Conservation (phyloP, 768 basidiomycete genomes). For the Crucibulum laeve region DNA sequence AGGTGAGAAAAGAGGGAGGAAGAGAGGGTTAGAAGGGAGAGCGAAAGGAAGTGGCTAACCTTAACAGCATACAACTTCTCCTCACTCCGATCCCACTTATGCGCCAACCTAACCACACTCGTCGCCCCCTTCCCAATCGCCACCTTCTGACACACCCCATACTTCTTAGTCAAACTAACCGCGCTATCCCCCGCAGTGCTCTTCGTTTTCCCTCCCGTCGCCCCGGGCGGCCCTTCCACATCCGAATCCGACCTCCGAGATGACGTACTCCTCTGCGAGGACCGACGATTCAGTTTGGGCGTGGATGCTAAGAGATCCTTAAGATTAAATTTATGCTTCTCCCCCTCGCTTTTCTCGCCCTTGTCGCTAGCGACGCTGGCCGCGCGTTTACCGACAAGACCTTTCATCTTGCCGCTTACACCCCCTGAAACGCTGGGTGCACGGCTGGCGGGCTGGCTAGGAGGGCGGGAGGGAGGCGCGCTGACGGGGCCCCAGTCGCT, state of each 20-base stretch:
- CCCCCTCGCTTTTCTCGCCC: conserved; percentile 46
- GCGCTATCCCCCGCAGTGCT: conserved; percentile 41
- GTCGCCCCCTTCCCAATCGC: conserved; percentile 99
- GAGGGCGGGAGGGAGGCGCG: conserved; percentile 56
- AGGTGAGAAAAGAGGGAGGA: background rate
- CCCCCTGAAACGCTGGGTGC: conserved; percentile 47
- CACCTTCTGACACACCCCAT: conserved; percentile 94
- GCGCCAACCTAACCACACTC: conserved; percentile 90
- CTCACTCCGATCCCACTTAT: conserved; percentile 97
- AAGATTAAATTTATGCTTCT: conserved; percentile 74
- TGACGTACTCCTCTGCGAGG: conserved; percentile 65
- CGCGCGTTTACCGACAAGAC: conserved; percentile 12
- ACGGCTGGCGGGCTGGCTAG: conserved; percentile 44
- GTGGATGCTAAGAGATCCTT: conserved; percentile 72
- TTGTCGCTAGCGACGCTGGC: conserved; percentile 38
- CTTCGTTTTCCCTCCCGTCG: conserved; percentile 24
- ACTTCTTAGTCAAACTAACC: conserved; percentile 71
- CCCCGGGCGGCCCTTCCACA: conserved; percentile 23
- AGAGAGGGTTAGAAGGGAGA: conserved; percentile 5
- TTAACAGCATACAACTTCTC: conserved; percentile 99
- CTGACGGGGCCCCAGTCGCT: conserved; percentile 50
- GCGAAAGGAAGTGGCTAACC: conserved; percentile 39
- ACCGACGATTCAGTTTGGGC: conserved; percentile 69
- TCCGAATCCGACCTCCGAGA: conserved; percentile 68
- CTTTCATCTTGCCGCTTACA: conserved; percentile 26